A percentile compares a stretch with the other conserved stretches of the same genome.
Evolutionary conservation across 257 asterid genomes (phyloP).

Genomic region (Henckelia pumila): DNA sequence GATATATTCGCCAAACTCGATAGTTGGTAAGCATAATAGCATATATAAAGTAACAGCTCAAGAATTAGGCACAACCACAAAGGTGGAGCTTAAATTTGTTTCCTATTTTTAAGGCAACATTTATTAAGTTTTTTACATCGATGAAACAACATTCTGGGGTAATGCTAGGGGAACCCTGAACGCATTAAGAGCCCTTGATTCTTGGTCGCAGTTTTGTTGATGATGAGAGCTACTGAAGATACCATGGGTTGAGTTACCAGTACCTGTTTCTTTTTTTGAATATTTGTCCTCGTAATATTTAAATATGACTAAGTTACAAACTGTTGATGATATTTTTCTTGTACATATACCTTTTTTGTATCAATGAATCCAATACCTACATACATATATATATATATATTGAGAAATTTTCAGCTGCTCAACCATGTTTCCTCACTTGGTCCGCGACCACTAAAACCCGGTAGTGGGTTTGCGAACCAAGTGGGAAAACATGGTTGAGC

Average conservation of each 20-base stretch:
- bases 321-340: too few relatives aligned
- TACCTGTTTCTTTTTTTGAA: too few relatives aligned
- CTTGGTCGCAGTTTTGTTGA: conserved; percentile 4
- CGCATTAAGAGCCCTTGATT: neutral
- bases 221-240: neutral
- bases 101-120: conserved; percentile 26
- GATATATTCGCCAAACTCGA: conserved; percentile 14
- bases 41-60: conserved; percentile 19
- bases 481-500: too few relatives aligned
- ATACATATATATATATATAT: too few relatives aligned
- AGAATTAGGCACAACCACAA: conserved; percentile 30
- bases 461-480: too few relatives aligned
- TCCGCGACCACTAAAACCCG: too few relatives aligned
- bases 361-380: too few relatives aligned
- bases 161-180: neutral
- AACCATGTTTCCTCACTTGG: too few relatives aligned
- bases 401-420: too few relatives aligned
- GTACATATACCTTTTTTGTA: too few relatives aligned
- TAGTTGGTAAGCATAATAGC: conserved; percentile 22
- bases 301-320: too few relatives aligned
- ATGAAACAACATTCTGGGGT: conserved; percentile 3
- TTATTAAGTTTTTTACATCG: neutral
- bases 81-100: conserved; percentile 24
- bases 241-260: too few relatives aligned
- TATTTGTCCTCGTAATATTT: neutral